Evolutionary conservation across 345 rosid species (phyloP).

Genomic region (Corchorus olitorius): DNA sequence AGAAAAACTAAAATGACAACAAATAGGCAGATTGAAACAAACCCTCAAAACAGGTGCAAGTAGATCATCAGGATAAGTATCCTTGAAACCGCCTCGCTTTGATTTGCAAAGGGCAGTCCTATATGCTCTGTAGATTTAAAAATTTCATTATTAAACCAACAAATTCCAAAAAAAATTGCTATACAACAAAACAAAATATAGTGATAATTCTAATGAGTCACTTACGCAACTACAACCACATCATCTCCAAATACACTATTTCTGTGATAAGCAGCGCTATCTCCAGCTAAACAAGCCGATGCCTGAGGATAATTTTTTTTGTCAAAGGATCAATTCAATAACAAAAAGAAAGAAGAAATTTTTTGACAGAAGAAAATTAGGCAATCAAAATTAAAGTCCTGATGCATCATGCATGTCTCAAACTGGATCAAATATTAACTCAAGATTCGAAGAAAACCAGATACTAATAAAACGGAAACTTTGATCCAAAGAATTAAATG

Average conservation of each 20-base stretch:
- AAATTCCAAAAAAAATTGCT: neutral
- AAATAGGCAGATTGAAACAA: neutral
- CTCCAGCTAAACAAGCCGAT: slow-evolving; percentile 84
- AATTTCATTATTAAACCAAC: neutral
- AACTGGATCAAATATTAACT: neutral
- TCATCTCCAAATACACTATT: slow-evolving; percentile 76
- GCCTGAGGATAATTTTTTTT: slow-evolving; percentile 40
- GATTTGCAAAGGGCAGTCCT: slow-evolving; percentile 85
- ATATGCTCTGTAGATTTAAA: slow-evolving; percentile 52
- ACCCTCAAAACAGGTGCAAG: slow-evolving; percentile 88
- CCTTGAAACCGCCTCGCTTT: slow-evolving; percentile 90
- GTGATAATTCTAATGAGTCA: slow-evolving; percentile 1
- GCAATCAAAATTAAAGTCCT: neutral
- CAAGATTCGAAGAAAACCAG: neutral
- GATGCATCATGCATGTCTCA: neutral
- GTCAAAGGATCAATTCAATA: neutral
- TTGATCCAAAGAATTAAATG: neutral
- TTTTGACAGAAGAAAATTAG: neutral
- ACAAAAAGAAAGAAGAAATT: neutral
- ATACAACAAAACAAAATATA: neutral
- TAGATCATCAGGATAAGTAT: slow-evolving; percentile 81
- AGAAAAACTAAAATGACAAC: neutral
- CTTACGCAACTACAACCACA: slow-evolving; percentile 91
- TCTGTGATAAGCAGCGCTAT: slow-evolving; percentile 87
- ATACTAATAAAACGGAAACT: neutral